Base-by-base conservation (phyloP, 257 asterid species). In the Ligustrum vulgare region DNA sequence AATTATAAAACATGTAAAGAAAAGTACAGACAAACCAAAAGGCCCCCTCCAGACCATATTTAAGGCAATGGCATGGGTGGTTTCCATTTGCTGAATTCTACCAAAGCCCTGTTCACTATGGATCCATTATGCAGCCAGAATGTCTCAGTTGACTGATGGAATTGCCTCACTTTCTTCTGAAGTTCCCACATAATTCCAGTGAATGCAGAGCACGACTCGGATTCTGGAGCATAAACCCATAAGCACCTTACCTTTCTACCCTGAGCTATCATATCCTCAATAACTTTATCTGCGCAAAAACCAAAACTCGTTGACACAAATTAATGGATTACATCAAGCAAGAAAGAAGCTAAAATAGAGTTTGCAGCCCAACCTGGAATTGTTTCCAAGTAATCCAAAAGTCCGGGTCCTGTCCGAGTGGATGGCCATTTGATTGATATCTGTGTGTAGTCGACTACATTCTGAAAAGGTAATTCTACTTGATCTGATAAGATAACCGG, bases 401-500 rank as follows among this genome's bases (percentile, higher is more conserved):
- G 92, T 75, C 84, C 78, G 7, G 89, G 83, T 73, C 94, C 98
- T 60, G 88, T 89, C 36, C 78, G 87, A 71, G 90, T 82, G 67
- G 94, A 91, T 69, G 99, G 99, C 98, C 97, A 91, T 81, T 94
- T 94, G 49, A 94, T 94, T 76, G 99, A 92, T 76, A 94, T 85
- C 79, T 84, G 87, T 35, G 90, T n/a, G 79, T 87, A 92, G 85
- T 91, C 96, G 2, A 94, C 78, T 41, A 90, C 85, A 69, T 89
- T 85, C 78, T 94, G 97, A 79, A 92, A 93, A 16, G 99, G 99
- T 76, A 92, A 81, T 80, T 94, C 99, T 72, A 78, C 91, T 78
- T 89, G 91, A 80, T 92, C 99, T n/a, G 99, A 94, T 79, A 94
- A 71, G 82, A 94, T 66, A 65, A 94, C 99, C 8, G 98, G 99